Evolutionary conservation across 352 stramenopile genomes (phyloP), one percentile per base, ranked within the genome.

Genomic region (Pythium utonaiense): DNA sequence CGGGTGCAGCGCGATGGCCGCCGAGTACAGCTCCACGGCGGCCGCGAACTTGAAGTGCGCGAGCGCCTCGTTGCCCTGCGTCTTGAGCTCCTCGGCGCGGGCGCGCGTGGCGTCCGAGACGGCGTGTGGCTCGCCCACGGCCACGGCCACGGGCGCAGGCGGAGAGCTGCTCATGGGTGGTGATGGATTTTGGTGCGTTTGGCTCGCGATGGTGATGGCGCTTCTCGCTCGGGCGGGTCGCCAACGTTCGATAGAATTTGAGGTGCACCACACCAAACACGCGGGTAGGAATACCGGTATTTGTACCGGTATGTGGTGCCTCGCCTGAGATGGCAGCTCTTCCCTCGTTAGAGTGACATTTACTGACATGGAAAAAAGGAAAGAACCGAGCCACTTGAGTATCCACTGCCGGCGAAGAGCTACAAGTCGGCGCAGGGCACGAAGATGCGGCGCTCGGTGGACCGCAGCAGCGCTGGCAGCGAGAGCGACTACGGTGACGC

Each of bases 11-110:
- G 77, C 82, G 55, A 98, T 97, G 17, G 92, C 94, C 42, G 86
- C 66, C 48, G 87, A 89, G 77, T 98, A 98, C 38, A 94, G 60
- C 17, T 94, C 83, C 8, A 96, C 73, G 17, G 93, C 93, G 14
- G 75, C 58, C 2, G 73, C 62, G 61, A 96, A 95, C 47, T 93
- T 80, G 64, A 93, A 93, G 57, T 91, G 77, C 54, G 71, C 60
- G 38, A 97, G 77, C 49, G 81, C 78, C 40, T 79, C 72, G 65
- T 97, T 97, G 62, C 90, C 90, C 71, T 96, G 62, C 28, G 69
- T 53, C 71, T 97, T 97, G 53, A 96, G 74, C 38, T 69, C 78
- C 49, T 96, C 82, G 12, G 87, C 87, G 51, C 75, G 75, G 57
- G 69, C 52, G 60, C 72, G 73, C 30, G 83, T 91, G 61, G 76